phyloP scores from a whole-genome alignment of 176 grass and related monocot genomes.

The Triticum timopheevii region DNA sequence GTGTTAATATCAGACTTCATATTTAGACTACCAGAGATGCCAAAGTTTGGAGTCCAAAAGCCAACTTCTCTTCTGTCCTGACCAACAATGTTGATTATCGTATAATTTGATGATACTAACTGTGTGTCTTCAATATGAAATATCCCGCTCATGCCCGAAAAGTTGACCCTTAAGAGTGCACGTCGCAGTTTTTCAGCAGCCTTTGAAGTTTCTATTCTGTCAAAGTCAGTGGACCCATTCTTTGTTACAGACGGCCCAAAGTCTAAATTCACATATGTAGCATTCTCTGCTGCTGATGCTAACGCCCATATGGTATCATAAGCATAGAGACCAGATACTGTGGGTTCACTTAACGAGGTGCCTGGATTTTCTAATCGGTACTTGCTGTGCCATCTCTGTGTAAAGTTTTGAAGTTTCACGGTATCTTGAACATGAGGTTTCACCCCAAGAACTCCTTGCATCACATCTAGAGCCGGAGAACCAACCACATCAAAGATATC shows the following conservation, averaged over 20 bases:
- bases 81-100: conserved; percentile 57
- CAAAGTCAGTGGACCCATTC: conserved; percentile 49
- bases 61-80: conserved; percentile 33
- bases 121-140: conserved; percentile 54
- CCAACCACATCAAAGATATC: conserved; percentile 53
- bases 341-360: conserved; percentile 34
- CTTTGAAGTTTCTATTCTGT: conserved; percentile 43
- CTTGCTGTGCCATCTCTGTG: conserved; percentile 40
- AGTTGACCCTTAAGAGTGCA: conserved; percentile 37
- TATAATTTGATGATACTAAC: conserved; percentile 44
- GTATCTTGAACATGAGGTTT: conserved; percentile 53
- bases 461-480: conserved; percentile 52
- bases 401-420: conserved; percentile 21
- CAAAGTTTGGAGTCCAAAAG: conserved; percentile 26
- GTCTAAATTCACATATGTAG: conserved; percentile 22
- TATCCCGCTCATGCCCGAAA: conserved; percentile 38
- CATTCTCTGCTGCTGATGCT: conserved; percentile 48
- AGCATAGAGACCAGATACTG: conserved; percentile 53
- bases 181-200: conserved; percentile 28
- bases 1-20: background rate
- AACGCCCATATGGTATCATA: conserved; percentile 83
- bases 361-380: conserved; percentile 38
- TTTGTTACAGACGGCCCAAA: conserved; percentile 20
- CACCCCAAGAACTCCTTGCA: conserved; percentile 75
- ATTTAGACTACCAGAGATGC: conserved; percentile 15